These are phyloP conservation scores for Sphagnum tenellum DNA, from an alignment of 225 moss, liverwort and hornwort genomes.

Conservation along the genomic window DNA sequence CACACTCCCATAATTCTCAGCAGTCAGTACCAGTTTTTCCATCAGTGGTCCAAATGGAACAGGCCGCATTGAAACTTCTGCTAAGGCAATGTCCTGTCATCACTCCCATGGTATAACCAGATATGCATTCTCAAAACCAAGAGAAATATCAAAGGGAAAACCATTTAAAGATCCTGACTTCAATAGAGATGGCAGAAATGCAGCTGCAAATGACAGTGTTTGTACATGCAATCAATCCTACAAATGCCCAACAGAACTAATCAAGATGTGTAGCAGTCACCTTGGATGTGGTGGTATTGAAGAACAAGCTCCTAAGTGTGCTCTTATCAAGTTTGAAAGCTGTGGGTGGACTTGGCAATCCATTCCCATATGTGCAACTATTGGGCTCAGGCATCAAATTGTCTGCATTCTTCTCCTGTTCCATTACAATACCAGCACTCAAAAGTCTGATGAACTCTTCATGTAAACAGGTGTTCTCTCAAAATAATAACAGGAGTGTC, in stretches of 20 bases:
- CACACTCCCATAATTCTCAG: constrained; percentile 64
- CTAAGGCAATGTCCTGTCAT: constrained; percentile 74
- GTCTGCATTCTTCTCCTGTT: constrained; percentile 27
- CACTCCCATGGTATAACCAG: too few species aligned
- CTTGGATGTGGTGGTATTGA: constrained; percentile 81
- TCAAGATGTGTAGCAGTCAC: constrained; percentile 8
- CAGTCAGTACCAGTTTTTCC: constrained; percentile 66
- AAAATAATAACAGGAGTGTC: not conserved
- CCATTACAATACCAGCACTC: too few species aligned
- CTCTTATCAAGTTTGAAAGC: constrained; percentile 71
- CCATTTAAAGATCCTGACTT: too few species aligned
- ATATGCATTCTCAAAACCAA: too few species aligned
- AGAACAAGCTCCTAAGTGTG: constrained; percentile 75
- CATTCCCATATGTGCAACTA: constrained; percentile 65
- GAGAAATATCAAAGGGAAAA: too few species aligned
- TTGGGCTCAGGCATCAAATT: constrained; percentile 74
- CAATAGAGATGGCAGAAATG: too few species aligned
- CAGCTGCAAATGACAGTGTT: too few species aligned
- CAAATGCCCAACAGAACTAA: too few species aligned
- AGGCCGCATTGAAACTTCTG: constrained; percentile 70
- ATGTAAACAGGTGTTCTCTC: constrained; percentile 4
- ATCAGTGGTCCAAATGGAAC: constrained; percentile 78
- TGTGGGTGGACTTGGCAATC: constrained; percentile 55
- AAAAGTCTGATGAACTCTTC: too few species aligned
- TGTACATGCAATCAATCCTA: too few species aligned